These are phyloP conservation scores for Alternaria triticimaculans DNA, from an alignment of 2,329 filamentous ascomycete species.

Conservation along the genomic window DNA sequence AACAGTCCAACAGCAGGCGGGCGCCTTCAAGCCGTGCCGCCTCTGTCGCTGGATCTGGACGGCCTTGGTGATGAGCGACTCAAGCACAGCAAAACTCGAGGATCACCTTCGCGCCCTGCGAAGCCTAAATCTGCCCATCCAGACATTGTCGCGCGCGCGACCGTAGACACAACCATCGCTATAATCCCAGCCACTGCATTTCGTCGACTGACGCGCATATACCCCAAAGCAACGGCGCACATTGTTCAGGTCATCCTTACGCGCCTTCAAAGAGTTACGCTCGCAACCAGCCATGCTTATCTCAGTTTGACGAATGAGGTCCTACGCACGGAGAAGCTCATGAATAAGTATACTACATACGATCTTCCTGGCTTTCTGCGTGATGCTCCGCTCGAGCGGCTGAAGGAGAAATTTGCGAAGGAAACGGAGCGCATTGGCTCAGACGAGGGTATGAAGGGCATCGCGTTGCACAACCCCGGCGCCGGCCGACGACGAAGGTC, in stretches of 20 bases:
- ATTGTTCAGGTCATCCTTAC: conserved; percentile 98
- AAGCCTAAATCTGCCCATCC: conserved; percentile 82
- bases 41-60: conserved; percentile 70
- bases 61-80: conserved; percentile 29
- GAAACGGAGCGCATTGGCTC: conserved; percentile 82
- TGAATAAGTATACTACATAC: conserved; percentile 90
- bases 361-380: conserved; percentile 90
- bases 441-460: conserved; percentile 87
- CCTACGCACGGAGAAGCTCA: conserved; percentile 87
- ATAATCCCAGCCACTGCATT: conserved; percentile 98
- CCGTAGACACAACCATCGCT: conserved; percentile 95
- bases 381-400: conserved; percentile 77
- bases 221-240: conserved; percentile 94
- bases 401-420: conserved; percentile 91
- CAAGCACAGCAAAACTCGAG: conserved; percentile 23
- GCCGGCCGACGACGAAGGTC: conserved; percentile 72
- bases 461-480: conserved; percentile 86
- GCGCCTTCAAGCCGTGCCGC: conserved; percentile 68
- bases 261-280: conserved; percentile 89
- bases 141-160: conserved; percentile 95
- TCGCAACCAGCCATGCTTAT: conserved; percentile 93
- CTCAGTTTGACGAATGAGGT: conserved; percentile 92
- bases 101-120: conserved; percentile 41
- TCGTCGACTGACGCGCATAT: conserved; percentile 86
- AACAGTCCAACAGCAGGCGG: conserved; percentile 47